Percentiles rank a stretch among this genome's conserved stretches.
These are phyloP conservation scores for Melanogaster broomeanus DNA, from an alignment of 768 basidiomycete genomes.

Conservation along the genomic window DNA sequence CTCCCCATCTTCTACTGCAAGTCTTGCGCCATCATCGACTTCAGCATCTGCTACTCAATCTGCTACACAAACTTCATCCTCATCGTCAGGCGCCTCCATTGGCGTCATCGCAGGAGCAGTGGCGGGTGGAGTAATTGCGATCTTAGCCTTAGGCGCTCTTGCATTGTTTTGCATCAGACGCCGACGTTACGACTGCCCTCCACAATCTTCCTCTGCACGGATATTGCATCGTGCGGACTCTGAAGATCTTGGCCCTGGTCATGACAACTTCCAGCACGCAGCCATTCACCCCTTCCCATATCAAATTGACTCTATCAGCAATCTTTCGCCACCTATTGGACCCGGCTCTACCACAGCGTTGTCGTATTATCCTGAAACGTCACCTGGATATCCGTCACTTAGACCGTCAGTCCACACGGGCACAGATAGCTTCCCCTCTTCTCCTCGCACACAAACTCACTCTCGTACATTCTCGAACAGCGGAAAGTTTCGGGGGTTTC, in stretches of 20 bases:
- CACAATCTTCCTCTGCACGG: constrained; percentile 30
- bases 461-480: constrained; percentile 21
- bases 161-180: constrained; percentile 50
- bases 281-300: constrained; percentile 37
- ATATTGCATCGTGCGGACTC: constrained; percentile 36
- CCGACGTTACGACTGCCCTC: constrained; percentile 18
- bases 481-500: constrained; percentile 17
- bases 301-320: constrained; percentile 21
- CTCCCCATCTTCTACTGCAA: constrained; percentile 57
- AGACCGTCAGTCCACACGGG: background rate
- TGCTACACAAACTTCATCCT: constrained; percentile 14
- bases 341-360: constrained; percentile 1
- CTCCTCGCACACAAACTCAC: constrained; percentile 7
- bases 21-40: constrained; percentile 24
- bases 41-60: constrained; percentile 15
- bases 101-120: constrained; percentile 51
- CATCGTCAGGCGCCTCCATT: constrained; percentile 35
- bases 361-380: constrained; percentile 5
- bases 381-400: constrained; percentile 9
- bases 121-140: constrained; percentile 52
- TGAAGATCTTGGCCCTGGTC: constrained; percentile 38
- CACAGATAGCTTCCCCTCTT: background rate
- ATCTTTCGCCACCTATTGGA: constrained; percentile 11
- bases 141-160: constrained; percentile 52
- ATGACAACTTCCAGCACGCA: constrained; percentile 32